Conservation (phyloP, 2,329 filamentous ascomycete species). For the Dactylellina drechsleri region DNA sequence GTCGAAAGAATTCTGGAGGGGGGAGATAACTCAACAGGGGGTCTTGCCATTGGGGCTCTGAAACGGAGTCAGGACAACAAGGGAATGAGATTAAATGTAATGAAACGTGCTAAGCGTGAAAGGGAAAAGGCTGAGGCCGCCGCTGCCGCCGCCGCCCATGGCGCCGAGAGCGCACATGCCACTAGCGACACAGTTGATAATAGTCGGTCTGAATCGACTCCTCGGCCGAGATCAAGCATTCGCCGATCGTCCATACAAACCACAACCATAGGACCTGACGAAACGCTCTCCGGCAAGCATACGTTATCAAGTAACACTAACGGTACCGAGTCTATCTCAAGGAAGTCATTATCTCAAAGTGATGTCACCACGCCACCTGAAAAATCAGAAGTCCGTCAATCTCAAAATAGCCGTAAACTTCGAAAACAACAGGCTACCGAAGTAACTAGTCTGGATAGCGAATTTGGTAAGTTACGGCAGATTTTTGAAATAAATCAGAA, state of each 20-base stretch:
- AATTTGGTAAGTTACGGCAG: constrained; percentile 29
- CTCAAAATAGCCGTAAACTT: constrained; percentile 59
- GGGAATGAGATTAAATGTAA: constrained; percentile 81
- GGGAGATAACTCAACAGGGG: constrained; percentile 21
- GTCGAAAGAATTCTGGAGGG: constrained; percentile 42
- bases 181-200: not conserved
- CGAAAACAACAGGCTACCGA: constrained; percentile 62
- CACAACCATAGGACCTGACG: not conserved
- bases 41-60: constrained; percentile 38
- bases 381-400: constrained; percentile 6
- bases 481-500: not conserved
- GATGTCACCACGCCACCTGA: constrained; percentile 6
- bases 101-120: constrained; percentile 68
- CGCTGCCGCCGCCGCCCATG: constrained; percentile 42
- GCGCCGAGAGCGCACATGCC: not conserved
- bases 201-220: not conserved
- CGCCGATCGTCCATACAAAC: constrained; percentile 31
- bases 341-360: constrained; percentile 8
- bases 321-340: constrained; percentile 8
- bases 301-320: not conserved
- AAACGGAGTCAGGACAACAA: constrained; percentile 68
- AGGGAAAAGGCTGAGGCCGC: constrained; percentile 51
- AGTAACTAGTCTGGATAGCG: constrained; percentile 1
- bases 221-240: constrained; percentile 27
- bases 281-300: not conserved